phyloP scores from a whole-genome alignment of 306 rosid genomes.

The Aeschynomene evenia region DNA sequence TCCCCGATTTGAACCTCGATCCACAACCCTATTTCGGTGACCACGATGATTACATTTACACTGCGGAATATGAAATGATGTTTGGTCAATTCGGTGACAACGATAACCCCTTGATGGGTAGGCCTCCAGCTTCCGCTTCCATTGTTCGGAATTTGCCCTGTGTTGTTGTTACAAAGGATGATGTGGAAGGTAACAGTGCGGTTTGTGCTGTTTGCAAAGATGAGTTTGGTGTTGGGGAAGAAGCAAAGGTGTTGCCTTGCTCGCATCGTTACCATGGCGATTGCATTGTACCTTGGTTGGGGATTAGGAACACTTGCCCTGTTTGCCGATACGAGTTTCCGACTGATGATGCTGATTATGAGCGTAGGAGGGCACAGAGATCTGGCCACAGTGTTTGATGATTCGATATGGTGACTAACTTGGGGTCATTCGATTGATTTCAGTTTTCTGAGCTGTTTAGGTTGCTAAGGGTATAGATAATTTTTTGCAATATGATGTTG shows the following conservation, averaged over 20 bases:
- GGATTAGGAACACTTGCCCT: constrained; percentile 83
- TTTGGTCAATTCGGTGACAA: constrained; percentile 68
- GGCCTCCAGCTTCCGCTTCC: constrained; percentile 65
- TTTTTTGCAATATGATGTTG: constrained; percentile 26
- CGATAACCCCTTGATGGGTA: constrained; percentile 37
- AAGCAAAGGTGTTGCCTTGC: constrained; percentile 64
- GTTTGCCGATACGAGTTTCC: constrained; percentile 82
- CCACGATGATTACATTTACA: constrained; percentile 55
- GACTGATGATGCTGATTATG: constrained; percentile 72
- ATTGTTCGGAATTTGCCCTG: constrained; percentile 53
- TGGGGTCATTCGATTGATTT: constrained; percentile 28
- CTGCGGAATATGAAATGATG: constrained; percentile 70
- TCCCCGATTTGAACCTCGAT: constrained; percentile 42
- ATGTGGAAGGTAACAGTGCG: constrained; percentile 42
- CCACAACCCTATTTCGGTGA: constrained; percentile 51
- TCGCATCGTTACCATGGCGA: constrained; percentile 71
- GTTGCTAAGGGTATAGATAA: constrained; percentile 42
- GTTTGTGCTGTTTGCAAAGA: constrained; percentile 84
- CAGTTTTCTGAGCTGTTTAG: constrained; percentile 33
- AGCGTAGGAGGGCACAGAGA: constrained; percentile 53
- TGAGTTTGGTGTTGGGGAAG: constrained; percentile 52
- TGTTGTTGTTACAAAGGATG: constrained; percentile 45
- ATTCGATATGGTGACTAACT: not conserved
- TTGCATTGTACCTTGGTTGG: constrained; percentile 82
- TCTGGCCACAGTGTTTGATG: constrained; percentile 25